phyloP scores from a whole-genome alignment of 2,329 filamentous ascomycete genomes.

The Colletotrichum filicis region DNA sequence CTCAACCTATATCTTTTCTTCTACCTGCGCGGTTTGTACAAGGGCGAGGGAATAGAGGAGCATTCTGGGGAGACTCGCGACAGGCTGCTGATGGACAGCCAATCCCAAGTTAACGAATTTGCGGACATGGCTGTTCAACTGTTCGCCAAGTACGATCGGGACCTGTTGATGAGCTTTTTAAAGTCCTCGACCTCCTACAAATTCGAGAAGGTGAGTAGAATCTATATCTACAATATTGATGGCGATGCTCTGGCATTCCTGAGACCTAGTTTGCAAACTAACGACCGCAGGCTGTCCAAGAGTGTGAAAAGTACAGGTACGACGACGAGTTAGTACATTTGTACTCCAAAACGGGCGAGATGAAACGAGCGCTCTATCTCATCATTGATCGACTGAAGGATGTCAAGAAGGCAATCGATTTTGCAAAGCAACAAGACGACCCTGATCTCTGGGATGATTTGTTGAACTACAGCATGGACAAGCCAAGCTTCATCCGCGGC shows the following conservation, averaged over 20 bases:
- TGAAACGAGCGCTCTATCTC: slow-evolving; percentile 88
- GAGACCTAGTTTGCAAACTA: background rate
- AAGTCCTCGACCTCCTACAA: slow-evolving; percentile 86
- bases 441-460: slow-evolving; percentile 95
- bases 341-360: slow-evolving; percentile 94
- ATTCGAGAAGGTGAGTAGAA: slow-evolving; percentile 74
- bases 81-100: slow-evolving; percentile 67
- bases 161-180: slow-evolving; percentile 87
- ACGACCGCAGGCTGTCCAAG: slow-evolving; percentile 66
- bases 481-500: slow-evolving; percentile 92
- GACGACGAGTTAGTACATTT: slow-evolving; percentile 95
- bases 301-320: slow-evolving; percentile 85
- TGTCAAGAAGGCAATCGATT: slow-evolving; percentile 91
- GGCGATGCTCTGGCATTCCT: background rate
- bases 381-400: slow-evolving; percentile 95
- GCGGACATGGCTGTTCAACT: slow-evolving; percentile 88
- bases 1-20: slow-evolving; percentile 86
- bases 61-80: slow-evolving; percentile 65
- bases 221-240: background rate
- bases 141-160: slow-evolving; percentile 85
- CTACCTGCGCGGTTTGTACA: slow-evolving; percentile 90
- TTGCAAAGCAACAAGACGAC: slow-evolving; percentile 93
- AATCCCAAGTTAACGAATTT: slow-evolving; percentile 83
- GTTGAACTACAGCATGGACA: slow-evolving; percentile 96
- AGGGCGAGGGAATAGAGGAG: slow-evolving; percentile 72